Percentiles rank a stretch among this genome's conserved stretches.
phyloP scores from a whole-genome alignment of 352 stramenopile genomes.

The Pythium utonaiense region DNA sequence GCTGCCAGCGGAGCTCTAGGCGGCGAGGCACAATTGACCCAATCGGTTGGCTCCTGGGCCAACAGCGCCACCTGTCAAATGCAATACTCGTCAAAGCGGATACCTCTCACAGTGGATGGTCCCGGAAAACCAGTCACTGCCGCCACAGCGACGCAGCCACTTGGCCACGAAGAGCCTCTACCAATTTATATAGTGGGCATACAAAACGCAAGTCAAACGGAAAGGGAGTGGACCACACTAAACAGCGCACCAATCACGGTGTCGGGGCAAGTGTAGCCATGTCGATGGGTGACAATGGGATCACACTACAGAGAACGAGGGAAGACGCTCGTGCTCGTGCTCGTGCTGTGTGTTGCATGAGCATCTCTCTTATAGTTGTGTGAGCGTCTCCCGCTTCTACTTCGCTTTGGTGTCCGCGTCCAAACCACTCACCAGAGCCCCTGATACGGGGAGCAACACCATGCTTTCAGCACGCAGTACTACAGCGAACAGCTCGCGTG shows the following conservation, averaged over 20 bases:
- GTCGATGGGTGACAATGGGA: not conserved
- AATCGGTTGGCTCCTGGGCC: slow-evolving; percentile 71
- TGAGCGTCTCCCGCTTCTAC: no score
- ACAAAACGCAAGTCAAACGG: not conserved
- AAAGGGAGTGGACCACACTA: not conserved
- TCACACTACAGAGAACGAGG: no score
- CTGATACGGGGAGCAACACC: no score
- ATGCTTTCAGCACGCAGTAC: no score
- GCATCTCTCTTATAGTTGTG: no score
- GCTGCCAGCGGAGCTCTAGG: slow-evolving; percentile 17
- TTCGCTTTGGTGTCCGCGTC: no score
- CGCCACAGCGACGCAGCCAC: not conserved
- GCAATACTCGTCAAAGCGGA: slow-evolving; percentile 9
- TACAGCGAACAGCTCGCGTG: no score
- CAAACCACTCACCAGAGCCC: no score
- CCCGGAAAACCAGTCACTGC: not conserved
- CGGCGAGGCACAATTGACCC: slow-evolving; percentile 33
- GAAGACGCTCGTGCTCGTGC: no score
- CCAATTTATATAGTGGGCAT: not conserved
- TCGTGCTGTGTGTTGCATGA: no score
- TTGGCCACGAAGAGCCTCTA: not conserved
- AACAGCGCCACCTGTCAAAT: slow-evolving; percentile 40
- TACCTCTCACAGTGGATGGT: slow-evolving; percentile 16
- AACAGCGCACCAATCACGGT: not conserved
- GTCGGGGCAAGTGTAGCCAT: slow-evolving; percentile 2